Evolutionary conservation across 768 basidiomycete species (phyloP), one percentile per base, ranked within the genome.

Genomic region (Mycena leptocephala): DNA sequence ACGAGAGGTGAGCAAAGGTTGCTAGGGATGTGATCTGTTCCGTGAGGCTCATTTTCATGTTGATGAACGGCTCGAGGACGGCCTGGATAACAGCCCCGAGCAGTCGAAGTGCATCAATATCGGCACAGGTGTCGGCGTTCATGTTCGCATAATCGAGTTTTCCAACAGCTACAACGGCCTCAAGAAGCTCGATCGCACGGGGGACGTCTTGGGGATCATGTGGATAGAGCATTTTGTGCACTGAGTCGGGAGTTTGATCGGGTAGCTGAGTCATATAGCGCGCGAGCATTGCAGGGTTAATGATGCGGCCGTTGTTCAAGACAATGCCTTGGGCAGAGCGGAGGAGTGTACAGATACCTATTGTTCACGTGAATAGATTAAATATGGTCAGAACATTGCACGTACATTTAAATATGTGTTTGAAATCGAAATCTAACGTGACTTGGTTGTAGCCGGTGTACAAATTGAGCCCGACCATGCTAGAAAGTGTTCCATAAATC

Each of bases 371-470:
- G 7, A 7, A 14, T 39, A 39, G 14, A 39, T 26, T 39, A n/a
- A n/a, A n/a, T n/a, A n/a, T n/a, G n/a, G n/a, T n/a, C n/a, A n/a
- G n/a, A n/a, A n/a, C n/a, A n/a, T n/a, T n/a, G n/a, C n/a, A 53
- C 65, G 3, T 74, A 77, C 76, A 46, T 64, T 80, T 80, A 26
- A 77, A 61, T 18, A 77, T 30, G 28, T 80, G 80, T 41, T 79
- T 79, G 26, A 35, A 74, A 53, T 80, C 76, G 56, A 77, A 77
- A 39, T 80, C 79, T 4, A 76, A 18, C 1, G 78, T 79, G 5
- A 79, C 65, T 9, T 67, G 28, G n/a, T 75, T 11, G 18, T 5
- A 6, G 0, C 80, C 77, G 2, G 75, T 75, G 32, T 20, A 76
- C 3, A 78, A 53, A 26, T 80, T 79, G 59, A 80, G 61, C 5